phyloP scores from a whole-genome alignment of 331 rosid genomes.

The Arachis monticola region DNA sequence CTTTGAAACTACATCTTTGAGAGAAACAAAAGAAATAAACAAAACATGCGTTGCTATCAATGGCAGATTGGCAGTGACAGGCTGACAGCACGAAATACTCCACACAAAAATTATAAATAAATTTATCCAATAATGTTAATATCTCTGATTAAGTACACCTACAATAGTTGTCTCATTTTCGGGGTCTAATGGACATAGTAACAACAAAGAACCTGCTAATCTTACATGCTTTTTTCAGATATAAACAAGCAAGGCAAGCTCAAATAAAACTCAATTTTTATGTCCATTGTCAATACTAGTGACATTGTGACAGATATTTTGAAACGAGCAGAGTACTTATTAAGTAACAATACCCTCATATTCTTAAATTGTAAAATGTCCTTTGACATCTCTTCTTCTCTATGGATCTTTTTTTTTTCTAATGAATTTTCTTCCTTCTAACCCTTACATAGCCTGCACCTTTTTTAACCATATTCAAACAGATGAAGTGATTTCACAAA shows the following conservation, averaged over 20 bases:
- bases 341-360: not conserved
- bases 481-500: slow-evolving; percentile 25
- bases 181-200: not conserved
- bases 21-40: no score
- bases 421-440: no score
- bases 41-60: not conserved
- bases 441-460: not conserved
- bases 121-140: not conserved
- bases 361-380: not conserved
- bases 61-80: not conserved
- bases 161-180: slow-evolving; percentile 1
- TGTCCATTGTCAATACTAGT: not conserved
- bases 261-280: not conserved
- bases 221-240: not conserved
- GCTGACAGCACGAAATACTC: not conserved
- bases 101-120: not conserved
- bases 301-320: slow-evolving; percentile 2
- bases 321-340: not conserved
- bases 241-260: slow-evolving; percentile 14
- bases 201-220: not conserved
- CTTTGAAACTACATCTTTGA: no score
- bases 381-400: no score
- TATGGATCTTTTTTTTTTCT: no score
- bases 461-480: slow-evolving; percentile 13
- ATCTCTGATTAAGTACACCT: slow-evolving; percentile 22